phyloP scores from a whole-genome alignment of 2,329 filamentous ascomycete species.

The Pezicula radicicola region DNA sequence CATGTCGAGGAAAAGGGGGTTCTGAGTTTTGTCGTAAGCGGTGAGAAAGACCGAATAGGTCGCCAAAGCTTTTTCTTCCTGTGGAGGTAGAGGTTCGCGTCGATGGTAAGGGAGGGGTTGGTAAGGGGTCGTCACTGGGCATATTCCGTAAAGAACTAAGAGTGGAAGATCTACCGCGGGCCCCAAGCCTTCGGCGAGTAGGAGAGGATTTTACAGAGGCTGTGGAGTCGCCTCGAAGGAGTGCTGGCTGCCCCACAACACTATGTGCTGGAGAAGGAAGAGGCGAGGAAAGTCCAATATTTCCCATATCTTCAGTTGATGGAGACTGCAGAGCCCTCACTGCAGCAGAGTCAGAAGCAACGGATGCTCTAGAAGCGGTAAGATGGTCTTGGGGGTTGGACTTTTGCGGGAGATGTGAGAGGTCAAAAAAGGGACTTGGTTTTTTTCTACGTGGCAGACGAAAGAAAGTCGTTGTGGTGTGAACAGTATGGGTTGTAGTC shows the following conservation, averaged over 20 bases:
- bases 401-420: constrained; percentile 85
- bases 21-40: constrained; percentile 82
- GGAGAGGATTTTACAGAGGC: constrained; percentile 69
- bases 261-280: constrained; percentile 24
- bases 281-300: constrained; percentile 18
- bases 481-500: constrained; percentile 60
- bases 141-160: constrained; percentile 76
- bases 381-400: constrained; percentile 39
- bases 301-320: constrained; percentile 19
- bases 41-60: constrained; percentile 72
- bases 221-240: constrained; percentile 59
- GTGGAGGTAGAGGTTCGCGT: constrained; percentile 77
- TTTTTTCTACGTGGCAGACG: constrained; percentile 75
- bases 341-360: constrained; percentile 34
- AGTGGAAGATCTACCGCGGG: constrained; percentile 82
- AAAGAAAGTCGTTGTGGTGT: constrained; percentile 73
- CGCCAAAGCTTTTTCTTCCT: constrained; percentile 91
- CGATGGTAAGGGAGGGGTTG: constrained; percentile 55
- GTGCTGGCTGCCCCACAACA: constrained; percentile 20
- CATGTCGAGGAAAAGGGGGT: constrained; percentile 60
- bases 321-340: constrained; percentile 38
- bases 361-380: constrained; percentile 37
- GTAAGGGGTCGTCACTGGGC: constrained; percentile 67
- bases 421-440: constrained; percentile 75
- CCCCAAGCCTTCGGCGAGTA: constrained; percentile 53